Evolutionary conservation across 768 basidiomycete species (phyloP).

Genomic region (Russula olivacea): DNA sequence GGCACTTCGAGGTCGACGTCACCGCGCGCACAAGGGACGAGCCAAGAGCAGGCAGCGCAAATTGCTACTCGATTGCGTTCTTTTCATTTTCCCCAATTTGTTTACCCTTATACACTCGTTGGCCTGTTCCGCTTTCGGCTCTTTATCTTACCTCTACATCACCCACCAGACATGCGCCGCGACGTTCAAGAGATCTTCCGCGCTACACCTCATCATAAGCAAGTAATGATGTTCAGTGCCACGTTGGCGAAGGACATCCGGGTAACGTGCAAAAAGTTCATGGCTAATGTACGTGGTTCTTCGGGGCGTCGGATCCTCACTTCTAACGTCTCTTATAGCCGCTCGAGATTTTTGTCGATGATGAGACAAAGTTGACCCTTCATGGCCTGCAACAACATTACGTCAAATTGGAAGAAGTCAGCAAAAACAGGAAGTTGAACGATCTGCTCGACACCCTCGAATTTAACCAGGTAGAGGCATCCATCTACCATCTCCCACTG

Average conservation of each 20-base stretch:
- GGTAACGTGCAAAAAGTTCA: conserved; percentile 98
- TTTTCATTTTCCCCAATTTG: conserved; percentile 34
- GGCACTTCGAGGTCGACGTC: conserved; percentile 22
- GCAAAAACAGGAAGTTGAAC: conserved; percentile 96
- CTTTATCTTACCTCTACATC: conserved; percentile 60
- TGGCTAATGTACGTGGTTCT: conserved; percentile 78
- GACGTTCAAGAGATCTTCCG: conserved; percentile 99
- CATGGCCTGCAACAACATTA: conserved; percentile 99
- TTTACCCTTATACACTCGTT: conserved; percentile 47
- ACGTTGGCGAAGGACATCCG: conserved; percentile 96
- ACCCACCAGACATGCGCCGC: conserved; percentile 97
- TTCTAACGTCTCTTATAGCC: conserved; percentile 49
- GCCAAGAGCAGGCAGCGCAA: conserved; percentile 17
- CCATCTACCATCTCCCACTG: not conserved
- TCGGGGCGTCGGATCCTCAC: not conserved
- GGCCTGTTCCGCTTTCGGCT: conserved; percentile 44
- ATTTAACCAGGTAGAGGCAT: conserved; percentile 84
- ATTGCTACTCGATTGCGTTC: conserved; percentile 16
- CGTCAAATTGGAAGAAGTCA: conserved; percentile 90
- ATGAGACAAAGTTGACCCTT: conserved; percentile 96
- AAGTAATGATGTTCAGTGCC: conserved; percentile 99
- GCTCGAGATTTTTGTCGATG: conserved; percentile 98
- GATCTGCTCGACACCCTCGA: conserved; percentile 92
- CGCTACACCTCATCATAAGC: conserved; percentile 97
- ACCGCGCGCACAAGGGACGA: conserved; percentile 11